A percentile compares a stretch with the other conserved stretches of the same genome.
Evolutionary conservation across 2,329 filamentous ascomycete genomes (phyloP).

Genomic region (Xylaria polymorpha): DNA sequence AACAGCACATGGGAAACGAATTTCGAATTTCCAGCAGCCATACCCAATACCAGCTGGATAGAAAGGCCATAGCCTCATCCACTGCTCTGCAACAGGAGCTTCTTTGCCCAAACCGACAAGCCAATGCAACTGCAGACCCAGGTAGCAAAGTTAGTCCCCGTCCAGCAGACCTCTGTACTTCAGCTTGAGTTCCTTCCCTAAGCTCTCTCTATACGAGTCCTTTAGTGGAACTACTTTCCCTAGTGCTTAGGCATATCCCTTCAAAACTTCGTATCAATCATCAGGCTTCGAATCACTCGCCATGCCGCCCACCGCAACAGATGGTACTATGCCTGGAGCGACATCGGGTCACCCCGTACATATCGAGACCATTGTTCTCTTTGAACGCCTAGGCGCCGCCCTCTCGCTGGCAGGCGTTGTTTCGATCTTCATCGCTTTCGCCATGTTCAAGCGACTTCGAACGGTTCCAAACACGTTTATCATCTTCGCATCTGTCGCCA

Average conservation of each 20-base stretch:
- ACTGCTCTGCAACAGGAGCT: background rate
- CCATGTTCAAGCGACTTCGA: constrained; percentile 62
- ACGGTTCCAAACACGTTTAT: constrained; percentile 72
- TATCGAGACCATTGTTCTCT: constrained; percentile 55
- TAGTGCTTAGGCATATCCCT: background rate
- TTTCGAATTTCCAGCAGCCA: background rate
- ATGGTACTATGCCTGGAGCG: background rate
- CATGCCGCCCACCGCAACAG: constrained; percentile 21
- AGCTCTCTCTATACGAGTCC: background rate
- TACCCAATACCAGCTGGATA: constrained; percentile 1
- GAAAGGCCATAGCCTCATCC: background rate
- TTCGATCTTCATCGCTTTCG: constrained; percentile 65
- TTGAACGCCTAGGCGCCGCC: constrained; percentile 66
- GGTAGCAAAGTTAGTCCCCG: background rate
- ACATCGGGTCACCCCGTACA: constrained; percentile 40
- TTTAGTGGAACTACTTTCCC: background rate
- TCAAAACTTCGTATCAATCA: background rate
- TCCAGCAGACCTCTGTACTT: constrained; percentile 3
- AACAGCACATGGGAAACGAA: background rate
- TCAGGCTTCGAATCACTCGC: background rate
- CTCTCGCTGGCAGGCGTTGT: constrained; percentile 64
- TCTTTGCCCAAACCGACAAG: background rate
- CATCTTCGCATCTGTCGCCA: constrained; percentile 69
- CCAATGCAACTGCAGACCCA: constrained; percentile 1
- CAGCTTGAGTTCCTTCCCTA: background rate